Percentiles rank a stretch among this genome's conserved stretches.
These are phyloP conservation scores for Platanthera zijinensis DNA, from an alignment of 106 monocot species.

Conservation along the genomic window DNA sequence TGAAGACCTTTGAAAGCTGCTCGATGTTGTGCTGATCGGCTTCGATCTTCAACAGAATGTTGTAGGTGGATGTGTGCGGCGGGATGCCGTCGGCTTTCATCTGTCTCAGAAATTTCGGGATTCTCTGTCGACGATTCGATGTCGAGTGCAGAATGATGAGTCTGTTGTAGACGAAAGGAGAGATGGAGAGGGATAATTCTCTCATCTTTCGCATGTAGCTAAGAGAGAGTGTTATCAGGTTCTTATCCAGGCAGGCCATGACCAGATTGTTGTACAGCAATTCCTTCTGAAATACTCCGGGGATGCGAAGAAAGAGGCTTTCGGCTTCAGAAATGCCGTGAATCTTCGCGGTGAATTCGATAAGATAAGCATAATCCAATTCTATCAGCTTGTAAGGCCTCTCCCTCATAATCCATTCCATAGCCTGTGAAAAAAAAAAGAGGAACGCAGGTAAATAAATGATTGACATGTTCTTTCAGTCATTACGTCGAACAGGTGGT, in stretches of 20 bases:
- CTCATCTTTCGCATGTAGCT: slow-evolving; percentile 93
- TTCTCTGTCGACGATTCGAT: slow-evolving; percentile 44
- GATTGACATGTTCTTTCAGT: not conserved
- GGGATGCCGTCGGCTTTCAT: slow-evolving; percentile 76
- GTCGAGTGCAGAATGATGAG: slow-evolving; percentile 76
- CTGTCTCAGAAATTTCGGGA: slow-evolving; percentile 69
- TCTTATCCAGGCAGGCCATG: slow-evolving; percentile 74
- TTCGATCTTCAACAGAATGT: slow-evolving; percentile 87
- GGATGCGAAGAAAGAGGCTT: slow-evolving; percentile 67
- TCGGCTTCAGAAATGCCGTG: slow-evolving; percentile 74
- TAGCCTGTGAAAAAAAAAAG: slow-evolving; percentile 39
- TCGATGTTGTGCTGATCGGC: slow-evolving; percentile 72
- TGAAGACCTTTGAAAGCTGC: slow-evolving; percentile 62
- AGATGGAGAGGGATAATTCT: slow-evolving; percentile 64
- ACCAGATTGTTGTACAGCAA: slow-evolving; percentile 95
- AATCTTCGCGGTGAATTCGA: slow-evolving; percentile 84
- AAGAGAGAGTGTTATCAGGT: slow-evolving; percentile 58
- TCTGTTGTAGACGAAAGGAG: slow-evolving; percentile 75
- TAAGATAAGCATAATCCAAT: slow-evolving; percentile 80
- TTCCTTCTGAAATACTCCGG: slow-evolving; percentile 59
- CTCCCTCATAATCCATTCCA: slow-evolving; percentile 95
- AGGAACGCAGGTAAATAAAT: not conserved
- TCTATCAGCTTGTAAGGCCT: slow-evolving; percentile 85
- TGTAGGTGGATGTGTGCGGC: slow-evolving; percentile 84
- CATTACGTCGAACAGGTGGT: slow-evolving; percentile 10